Evolutionary conservation across 768 basidiomycete species (phyloP).

Genomic region (Sutorius australiensis): DNA sequence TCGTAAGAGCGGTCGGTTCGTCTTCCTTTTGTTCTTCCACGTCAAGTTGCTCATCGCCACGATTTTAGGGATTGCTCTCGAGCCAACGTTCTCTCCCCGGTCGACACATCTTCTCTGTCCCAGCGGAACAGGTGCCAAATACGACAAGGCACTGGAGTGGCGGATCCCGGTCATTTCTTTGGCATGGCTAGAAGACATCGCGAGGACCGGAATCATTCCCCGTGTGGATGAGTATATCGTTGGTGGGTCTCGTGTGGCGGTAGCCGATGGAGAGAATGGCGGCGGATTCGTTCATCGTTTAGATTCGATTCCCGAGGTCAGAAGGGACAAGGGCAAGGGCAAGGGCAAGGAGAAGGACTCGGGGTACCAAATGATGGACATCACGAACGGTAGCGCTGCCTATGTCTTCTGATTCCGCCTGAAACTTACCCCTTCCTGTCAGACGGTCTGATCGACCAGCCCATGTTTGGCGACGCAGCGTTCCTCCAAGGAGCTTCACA

Average conservation of each 20-base stretch:
- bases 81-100: constrained; percentile 57
- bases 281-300: constrained; percentile 8
- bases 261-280: constrained; percentile 28
- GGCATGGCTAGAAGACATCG: constrained; percentile 66
- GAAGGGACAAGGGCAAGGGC: constrained; percentile 28
- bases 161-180: constrained; percentile 65
- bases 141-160: constrained; percentile 78
- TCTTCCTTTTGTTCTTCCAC: not conserved
- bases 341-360: constrained; percentile 30
- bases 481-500: constrained; percentile 20
- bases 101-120: constrained; percentile 84
- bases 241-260: constrained; percentile 34
- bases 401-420: not conserved
- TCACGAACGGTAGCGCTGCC: constrained; percentile 34
- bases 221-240: constrained; percentile 33
- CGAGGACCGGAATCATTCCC: constrained; percentile 48
- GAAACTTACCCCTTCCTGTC: not conserved
- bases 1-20: constrained; percentile 21
- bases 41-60: not conserved
- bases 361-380: constrained; percentile 32
- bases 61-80: constrained; percentile 48
- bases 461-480: constrained; percentile 17
- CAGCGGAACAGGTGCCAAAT: constrained; percentile 65
- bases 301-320: constrained; percentile 3
- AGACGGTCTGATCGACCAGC: constrained; percentile 7